Conservation (phyloP, 768 basidiomycete species). For the Amylocystis lapponica region DNA sequence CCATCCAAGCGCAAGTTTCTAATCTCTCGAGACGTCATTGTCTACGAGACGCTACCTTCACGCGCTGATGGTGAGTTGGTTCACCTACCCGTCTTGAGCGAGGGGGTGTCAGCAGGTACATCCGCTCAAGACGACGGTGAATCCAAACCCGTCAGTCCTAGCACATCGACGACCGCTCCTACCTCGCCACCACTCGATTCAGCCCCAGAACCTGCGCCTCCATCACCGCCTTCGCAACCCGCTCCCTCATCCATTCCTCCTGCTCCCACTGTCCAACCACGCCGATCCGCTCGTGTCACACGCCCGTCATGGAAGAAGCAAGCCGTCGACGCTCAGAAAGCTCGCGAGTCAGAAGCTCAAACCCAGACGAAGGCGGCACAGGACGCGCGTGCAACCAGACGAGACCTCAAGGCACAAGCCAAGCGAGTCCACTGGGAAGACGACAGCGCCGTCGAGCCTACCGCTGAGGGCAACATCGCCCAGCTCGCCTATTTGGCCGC, state of each 20-base stretch:
- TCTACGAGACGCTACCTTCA: neutral
- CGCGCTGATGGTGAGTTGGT: neutral
- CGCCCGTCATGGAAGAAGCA: conserved; percentile 7
- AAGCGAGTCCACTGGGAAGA: neutral
- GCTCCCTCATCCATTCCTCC: too few relatives aligned
- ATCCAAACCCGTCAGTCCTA: conserved; percentile 2
- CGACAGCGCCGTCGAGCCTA: neutral
- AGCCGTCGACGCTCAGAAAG: conserved; percentile 4
- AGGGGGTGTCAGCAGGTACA: too few relatives aligned
- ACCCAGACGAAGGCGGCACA: neutral
- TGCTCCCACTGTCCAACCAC: too few relatives aligned
- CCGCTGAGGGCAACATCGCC: neutral
- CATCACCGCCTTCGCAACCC: too few relatives aligned
- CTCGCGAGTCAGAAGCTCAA: neutral
- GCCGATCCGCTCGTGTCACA: too few relatives aligned
- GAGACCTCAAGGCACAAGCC: neutral
- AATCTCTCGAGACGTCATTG: conserved; percentile 2
- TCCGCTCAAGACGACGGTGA: conserved; percentile 5
- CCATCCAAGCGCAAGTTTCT: neutral
- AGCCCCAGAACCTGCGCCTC: too few relatives aligned
- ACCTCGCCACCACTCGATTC: too few relatives aligned
- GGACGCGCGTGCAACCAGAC: neutral
- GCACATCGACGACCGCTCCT: too few relatives aligned
- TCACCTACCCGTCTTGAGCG: too few relatives aligned
- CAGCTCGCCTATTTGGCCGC: neutral